Percentiles rank a stretch among this genome's conserved stretches.
Conservation (phyloP, 73 alveolate species). For the Uronychia setigera region DNA sequence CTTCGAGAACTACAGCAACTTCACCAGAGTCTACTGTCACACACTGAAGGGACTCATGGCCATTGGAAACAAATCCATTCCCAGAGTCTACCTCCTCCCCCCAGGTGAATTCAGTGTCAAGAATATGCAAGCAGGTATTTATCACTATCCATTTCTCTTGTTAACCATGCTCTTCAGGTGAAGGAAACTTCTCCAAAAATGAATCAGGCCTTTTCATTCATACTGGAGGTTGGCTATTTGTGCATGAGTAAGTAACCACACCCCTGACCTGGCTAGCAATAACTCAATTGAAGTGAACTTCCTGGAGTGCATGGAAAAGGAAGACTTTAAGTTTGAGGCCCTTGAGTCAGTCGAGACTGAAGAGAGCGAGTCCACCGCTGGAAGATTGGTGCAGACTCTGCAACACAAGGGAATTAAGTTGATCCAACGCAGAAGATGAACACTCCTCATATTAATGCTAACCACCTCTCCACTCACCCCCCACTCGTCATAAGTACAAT, state of each 20-base stretch:
- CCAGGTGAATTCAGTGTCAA: slow-evolving; percentile 66
- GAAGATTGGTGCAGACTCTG: slow-evolving; percentile 49
- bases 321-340: slow-evolving; percentile 41
- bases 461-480: no score
- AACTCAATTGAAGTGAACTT: slow-evolving; percentile 54
- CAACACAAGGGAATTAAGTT: slow-evolving; percentile 50
- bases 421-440: slow-evolving; percentile 62
- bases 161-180: slow-evolving; percentile 20
- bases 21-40: slow-evolving; percentile 49
- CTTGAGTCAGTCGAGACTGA: slow-evolving; percentile 22
- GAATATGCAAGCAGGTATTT: slow-evolving; percentile 23
- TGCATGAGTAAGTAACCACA: no score
- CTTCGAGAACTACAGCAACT: slow-evolving; percentile 51
- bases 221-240: slow-evolving; percentile 74
- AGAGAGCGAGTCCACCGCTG: slow-evolving; percentile 49
- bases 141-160: no score
- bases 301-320: slow-evolving; percentile 59
- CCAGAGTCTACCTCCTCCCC: slow-evolving; percentile 64
- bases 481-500: no score
- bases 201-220: slow-evolving; percentile 61
- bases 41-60: slow-evolving; percentile 58
- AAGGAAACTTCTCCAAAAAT: slow-evolving; percentile 50
- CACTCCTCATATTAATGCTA: not conserved
- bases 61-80: slow-evolving; percentile 60
- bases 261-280: no score